Evolutionary conservation across 345 rosid genomes (phyloP), one percentile per base, ranked within the genome.

Genomic region (Rhizophora apiculata): DNA sequence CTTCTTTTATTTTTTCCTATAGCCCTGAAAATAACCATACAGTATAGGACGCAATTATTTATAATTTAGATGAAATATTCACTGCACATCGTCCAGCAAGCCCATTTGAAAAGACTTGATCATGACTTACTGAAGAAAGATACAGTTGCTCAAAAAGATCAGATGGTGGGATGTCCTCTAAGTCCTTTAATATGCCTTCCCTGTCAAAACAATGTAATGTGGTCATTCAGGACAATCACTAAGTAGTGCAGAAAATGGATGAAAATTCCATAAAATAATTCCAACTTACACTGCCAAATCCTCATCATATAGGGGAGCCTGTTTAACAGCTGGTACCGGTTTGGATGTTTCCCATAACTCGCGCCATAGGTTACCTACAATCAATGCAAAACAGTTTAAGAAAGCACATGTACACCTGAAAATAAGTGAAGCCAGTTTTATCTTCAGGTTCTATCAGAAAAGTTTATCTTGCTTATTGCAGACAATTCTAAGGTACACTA

Each of bases 291-390:
- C 96, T 59, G 89, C 93, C 77, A 95, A 84, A 70, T 95, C 99
- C 87, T 88, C 96, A 68, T 95, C 99, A 60, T 82, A 92, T 15
- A 95, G 84, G 48, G 99, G 99, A 54, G 95, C 74, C 76, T 95
- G 99, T 77, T 84, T 90, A 72, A 88, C 87, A 30, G 97, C 96
- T 39, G 99, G 99, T 55, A 92, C 65, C 37, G 96, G 93, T 74
- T 84, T 95, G 68, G 99, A 75, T 56, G 99, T 84, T 76, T 83
- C 93, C 99, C 99, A 95, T 49, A 95, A 87, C 83, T 92, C 96
- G 6, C 76, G 90, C 99, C 99, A 95, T 73, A 95, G 79, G 84
- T 95, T 91, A 81, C 97, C 99, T 95, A 74, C 66, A 27, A 80
- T 68, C 54, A 53, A 57, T 21, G 64, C 55, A 69, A 24, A 51